Evolutionary conservation across 768 basidiomycete genomes (phyloP).

Genomic region (Leccinum arenicola): DNA sequence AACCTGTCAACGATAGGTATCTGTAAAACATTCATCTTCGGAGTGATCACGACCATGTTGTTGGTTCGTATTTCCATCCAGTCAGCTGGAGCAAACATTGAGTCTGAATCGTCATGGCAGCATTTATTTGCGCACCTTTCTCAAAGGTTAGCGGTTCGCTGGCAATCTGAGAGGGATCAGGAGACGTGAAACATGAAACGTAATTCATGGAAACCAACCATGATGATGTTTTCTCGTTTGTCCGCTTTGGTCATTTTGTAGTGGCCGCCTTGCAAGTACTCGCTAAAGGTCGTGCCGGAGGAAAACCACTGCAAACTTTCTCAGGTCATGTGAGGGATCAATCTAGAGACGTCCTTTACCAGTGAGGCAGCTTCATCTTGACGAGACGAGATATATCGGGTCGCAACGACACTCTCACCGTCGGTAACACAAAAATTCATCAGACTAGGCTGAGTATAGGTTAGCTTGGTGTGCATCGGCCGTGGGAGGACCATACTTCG

Average conservation of each 20-base stretch:
- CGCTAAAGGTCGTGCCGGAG: conserved; percentile 91
- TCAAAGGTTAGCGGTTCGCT: conserved; percentile 97
- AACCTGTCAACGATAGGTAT: conserved; percentile 94
- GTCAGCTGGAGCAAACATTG: conserved; percentile 50
- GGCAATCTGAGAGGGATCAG: conserved; percentile 53
- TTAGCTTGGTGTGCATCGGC: neutral
- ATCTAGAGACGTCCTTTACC: conserved; percentile 37
- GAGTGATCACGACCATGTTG: conserved; percentile 92
- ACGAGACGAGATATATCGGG: conserved; percentile 90
- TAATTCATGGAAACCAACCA: conserved; percentile 43
- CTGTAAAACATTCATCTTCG: conserved; percentile 91
- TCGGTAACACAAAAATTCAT: conserved; percentile 98
- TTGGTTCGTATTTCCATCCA: conserved; percentile 99
- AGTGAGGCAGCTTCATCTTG: conserved; percentile 91
- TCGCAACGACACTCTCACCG: conserved; percentile 89
- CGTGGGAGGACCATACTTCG: conserved; percentile 48
- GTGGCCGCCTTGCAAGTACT: conserved; percentile 84
- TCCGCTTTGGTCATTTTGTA: conserved; percentile 96
- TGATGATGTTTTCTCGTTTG: conserved; percentile 94
- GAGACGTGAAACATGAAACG: conserved; percentile 11
- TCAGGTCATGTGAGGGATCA: conserved; percentile 6
- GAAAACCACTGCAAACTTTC: conserved; percentile 73
- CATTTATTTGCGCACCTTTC: conserved; percentile 51
- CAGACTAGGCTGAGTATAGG: conserved; percentile 62
- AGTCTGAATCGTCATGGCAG: neutral